Percentiles rank a stretch among this genome's conserved stretches.
Conservation (phyloP, 768 basidiomycete species). For the Phanerochaete sordida region DNA sequence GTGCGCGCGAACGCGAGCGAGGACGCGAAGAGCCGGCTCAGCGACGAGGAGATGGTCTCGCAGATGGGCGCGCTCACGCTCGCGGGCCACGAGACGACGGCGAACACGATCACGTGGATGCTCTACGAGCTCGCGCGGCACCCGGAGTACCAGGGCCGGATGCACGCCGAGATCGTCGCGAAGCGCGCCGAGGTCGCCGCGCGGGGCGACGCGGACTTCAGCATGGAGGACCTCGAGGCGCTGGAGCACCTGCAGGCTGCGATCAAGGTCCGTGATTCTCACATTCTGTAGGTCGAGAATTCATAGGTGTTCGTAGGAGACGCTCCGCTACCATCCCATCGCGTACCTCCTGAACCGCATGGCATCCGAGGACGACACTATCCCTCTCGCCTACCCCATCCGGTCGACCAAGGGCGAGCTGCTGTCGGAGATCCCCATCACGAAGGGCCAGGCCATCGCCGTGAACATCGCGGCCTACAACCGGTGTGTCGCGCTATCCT, state of each 20-base stretch:
- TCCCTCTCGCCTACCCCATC: conserved; percentile 31
- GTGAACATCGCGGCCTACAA: conserved; percentile 29
- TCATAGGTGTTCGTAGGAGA: conserved; percentile 18
- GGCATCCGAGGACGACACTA: conserved; percentile 28
- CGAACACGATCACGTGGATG: conserved; percentile 26
- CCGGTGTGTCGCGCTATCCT: conserved; percentile 20
- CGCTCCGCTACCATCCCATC: conserved; percentile 30
- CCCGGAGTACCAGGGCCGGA: conserved; percentile 21
- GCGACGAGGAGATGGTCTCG: conserved; percentile 25
- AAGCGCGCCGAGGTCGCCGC: conserved; percentile 18
- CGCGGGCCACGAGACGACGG: conserved; percentile 30
- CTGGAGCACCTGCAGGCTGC: conserved; percentile 30
- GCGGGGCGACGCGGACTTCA: conserved; percentile 25
- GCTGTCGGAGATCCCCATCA: conserved; percentile 25
- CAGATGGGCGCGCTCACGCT: conserved; percentile 16
- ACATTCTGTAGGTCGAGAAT: too few relatives aligned
- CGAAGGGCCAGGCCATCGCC: conserved; percentile 22
- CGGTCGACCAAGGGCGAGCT: conserved; percentile 22
- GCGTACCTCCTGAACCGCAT: conserved; percentile 23
- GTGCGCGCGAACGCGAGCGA: conserved; percentile 55
- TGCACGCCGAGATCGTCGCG: conserved; percentile 25
- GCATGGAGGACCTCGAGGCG: conserved; percentile 28
- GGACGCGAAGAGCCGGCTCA: conserved; percentile 36
- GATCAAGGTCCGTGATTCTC: conserved; percentile 29
- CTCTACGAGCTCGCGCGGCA: conserved; percentile 28